A percentile compares a stretch with the other conserved stretches of the same genome.
Conservation (phyloP, 331 rosid species). For the Telfairia occidentalis region DNA sequence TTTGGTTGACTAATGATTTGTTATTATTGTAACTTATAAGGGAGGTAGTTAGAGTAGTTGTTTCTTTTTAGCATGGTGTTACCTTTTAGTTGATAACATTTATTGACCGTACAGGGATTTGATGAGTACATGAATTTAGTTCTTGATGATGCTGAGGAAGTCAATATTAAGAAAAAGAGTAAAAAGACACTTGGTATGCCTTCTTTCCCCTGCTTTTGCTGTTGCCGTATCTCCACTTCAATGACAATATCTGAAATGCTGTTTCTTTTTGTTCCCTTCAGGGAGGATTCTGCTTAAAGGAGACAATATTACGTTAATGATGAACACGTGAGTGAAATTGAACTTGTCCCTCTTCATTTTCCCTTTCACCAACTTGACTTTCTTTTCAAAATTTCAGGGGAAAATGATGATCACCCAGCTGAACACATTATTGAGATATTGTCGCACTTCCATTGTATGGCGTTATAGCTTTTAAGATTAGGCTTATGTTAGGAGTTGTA, state of each 20-base stretch:
- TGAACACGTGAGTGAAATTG: slow-evolving; percentile 63
- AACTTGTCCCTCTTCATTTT: slow-evolving; percentile 2
- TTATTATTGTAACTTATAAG: neutral
- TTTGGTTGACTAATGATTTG: neutral
- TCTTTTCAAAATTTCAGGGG: slow-evolving; percentile 33
- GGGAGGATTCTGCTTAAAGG: slow-evolving; percentile 96
- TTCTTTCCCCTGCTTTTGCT: neutral
- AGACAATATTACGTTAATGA: slow-evolving; percentile 92
- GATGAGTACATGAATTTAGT: slow-evolving; percentile 98
- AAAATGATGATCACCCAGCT: slow-evolving; percentile 29
- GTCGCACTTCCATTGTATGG: neutral
- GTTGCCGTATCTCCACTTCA: neutral
- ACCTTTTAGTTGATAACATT: neutral
- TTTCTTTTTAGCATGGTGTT: neutral
- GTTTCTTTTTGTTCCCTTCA: slow-evolving; percentile 7
- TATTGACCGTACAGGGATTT: slow-evolving; percentile 50
- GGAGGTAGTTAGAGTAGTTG: neutral
- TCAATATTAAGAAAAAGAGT: slow-evolving; percentile 73
- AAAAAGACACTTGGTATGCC: slow-evolving; percentile 55
- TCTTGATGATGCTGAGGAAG: slow-evolving; percentile 95
- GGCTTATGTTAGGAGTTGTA: neutral
- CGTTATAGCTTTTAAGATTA: neutral
- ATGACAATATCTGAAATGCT: slow-evolving; percentile 5
- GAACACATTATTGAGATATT: neutral
- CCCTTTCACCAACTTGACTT: neutral